Evolutionary conservation across 2,329 filamentous ascomycete species (phyloP), one percentile per base, ranked within the genome.

Genomic region (Neurospora sp.): DNA sequence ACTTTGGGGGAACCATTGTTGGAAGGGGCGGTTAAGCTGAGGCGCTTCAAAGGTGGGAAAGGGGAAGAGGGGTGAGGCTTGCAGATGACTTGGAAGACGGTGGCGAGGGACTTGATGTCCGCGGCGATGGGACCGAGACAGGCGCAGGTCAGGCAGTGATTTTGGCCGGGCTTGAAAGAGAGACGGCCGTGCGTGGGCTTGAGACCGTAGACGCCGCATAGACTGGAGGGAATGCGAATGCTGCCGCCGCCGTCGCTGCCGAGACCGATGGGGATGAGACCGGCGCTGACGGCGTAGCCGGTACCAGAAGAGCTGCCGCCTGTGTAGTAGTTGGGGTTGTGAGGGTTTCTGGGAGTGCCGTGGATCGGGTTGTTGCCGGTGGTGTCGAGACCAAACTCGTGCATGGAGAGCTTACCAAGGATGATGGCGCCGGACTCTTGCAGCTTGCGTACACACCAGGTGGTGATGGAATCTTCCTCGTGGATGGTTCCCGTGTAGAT

Each of bases 271-370:
- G 92, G 91, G 0, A 92, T 83, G 2, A 94, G 83, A 0, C 92
- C 91, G 6, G 88, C 81, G 1, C 85, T 83, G n/a, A 93, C 88
- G 11, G 87, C 88, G 75, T 92, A 93, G 0, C 84, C 91, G 5
- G 88, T 88, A 1, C 92, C 92, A 2, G 91, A 91, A 0, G 91
- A 93, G 6, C 89, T 92, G 15, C 92, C 92, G 67, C 92, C 92
- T 3, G 88, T 88, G 78, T 96, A 96, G 81, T 92, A 95, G 3
- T 82, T 77, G 0, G 81, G 77, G 77, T 94, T 92, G 78, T 92
- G 88, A 0, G 92, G 92, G 75, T 96, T 96, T 15, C 84, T 83
- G 0, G 92, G 92, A 0, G 92, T 95, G 66, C 91, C 91, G 73
- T 86, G 86, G 69, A 85, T 87, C 4, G 88, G 87, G 74, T 94